These are phyloP conservation scores for Carex myosuroides DNA, from an alignment of 176 grass and related monocot genomes.

Conservation along the genomic window DNA sequence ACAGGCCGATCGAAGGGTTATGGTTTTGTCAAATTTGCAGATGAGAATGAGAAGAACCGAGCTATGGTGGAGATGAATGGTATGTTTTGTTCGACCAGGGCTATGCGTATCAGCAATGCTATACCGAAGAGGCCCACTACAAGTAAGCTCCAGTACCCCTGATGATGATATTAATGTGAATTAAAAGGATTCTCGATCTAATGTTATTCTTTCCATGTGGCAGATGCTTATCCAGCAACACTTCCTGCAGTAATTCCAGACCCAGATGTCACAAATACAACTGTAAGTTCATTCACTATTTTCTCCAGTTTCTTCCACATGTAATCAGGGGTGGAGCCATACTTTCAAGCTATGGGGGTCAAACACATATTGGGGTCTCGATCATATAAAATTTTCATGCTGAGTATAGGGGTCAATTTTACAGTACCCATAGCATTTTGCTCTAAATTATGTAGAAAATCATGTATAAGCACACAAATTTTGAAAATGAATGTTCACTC, in stretches of 20 bases:
- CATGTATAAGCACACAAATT: no score
- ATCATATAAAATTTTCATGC: no score
- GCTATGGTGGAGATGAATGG: conserved; percentile 99
- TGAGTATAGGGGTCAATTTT: no score
- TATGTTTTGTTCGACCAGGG: conserved; percentile 86
- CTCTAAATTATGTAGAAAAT: no score
- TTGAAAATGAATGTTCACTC: no score
- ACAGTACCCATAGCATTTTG: no score
- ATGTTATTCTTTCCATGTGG: neutral
- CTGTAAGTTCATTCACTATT: conserved; percentile 12
- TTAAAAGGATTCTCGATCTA: neutral
- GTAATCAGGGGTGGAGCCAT: no score
- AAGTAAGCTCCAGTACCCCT: conserved; percentile 53
- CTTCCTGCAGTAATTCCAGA: conserved; percentile 21
- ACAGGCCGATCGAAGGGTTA: conserved; percentile 97
- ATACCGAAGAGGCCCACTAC: conserved; percentile 77
- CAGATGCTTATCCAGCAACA: conserved; percentile 10
- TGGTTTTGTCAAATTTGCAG: conserved; percentile 97
- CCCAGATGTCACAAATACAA: conserved; percentile 24
- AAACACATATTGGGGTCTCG: no score
- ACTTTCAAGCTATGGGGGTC: no score
- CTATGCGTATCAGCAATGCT: conserved; percentile 91
- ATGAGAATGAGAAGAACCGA: conserved; percentile 94
- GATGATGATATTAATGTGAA: conserved; percentile 51
- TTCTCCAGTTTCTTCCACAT: neutral